Base-by-base conservation (phyloP, 108 stramenopile species). In the Cyclotella atomus region DNA sequence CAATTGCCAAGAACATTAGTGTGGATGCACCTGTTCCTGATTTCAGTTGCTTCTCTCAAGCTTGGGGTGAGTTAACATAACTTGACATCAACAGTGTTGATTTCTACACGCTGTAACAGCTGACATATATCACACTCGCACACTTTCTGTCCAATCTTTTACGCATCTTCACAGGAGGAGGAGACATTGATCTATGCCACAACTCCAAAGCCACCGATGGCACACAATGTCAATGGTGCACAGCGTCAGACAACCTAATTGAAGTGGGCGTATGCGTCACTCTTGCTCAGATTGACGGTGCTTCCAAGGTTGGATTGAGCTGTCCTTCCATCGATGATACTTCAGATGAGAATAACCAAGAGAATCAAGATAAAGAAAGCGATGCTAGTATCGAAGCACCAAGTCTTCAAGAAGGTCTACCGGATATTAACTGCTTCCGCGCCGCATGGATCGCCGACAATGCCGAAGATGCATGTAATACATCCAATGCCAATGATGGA, bases 371-470 rank as follows among this genome's bases (percentile, higher is more conserved):
- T 28, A 27, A 56, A 19, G 47, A 49, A 56, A 29, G 6, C 8
- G 28, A 36, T 16, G 28, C 8, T 27, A 16, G 15, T 23, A 63
- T 33, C n/a, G 59, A 20, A 44, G 43, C 60, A 32, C 54, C 23
- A 25, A 52, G 20, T 24, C 17, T 75, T 1, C 27, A 43, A 27
- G 17, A 14, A 16, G 60, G 50, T 32, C 27, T 79, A 20, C 54
- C 67, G 20, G 77, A 79, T 32, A n/a, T 73, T n/a, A 79, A 59
- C 32, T 79, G 77, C 41, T 68, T 79, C 65, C 73, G 68, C 41
- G 72, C 77, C 17, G 77, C 77, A n/a, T 79, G 71, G 71, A 65
- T 68, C 15, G 78, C 78, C n/a, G 68, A 68, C 5, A 61, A 79
- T 38, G 78, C 78, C 52, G 78, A 79, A 50, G 30, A 21, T 27